Conservation (phyloP, 495 filamentous ascomycete genomes). For the Daldinia vernicosa region DNA sequence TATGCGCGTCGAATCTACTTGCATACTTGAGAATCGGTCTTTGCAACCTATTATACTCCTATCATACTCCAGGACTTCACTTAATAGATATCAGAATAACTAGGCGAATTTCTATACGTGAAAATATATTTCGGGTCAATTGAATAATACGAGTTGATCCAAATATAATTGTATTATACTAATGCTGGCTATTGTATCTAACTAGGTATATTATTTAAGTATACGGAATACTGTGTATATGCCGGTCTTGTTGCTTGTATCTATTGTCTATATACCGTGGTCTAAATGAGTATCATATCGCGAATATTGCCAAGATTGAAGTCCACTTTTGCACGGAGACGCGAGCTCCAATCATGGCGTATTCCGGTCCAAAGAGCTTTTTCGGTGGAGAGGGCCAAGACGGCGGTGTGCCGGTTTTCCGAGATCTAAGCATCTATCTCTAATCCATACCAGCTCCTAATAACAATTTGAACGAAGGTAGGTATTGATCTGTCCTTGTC, state of each 20-base stretch:
- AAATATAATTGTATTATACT: neutral
- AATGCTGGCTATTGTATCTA: neutral
- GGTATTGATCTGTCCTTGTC: neutral
- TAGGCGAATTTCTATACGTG: neutral
- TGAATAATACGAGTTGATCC: neutral
- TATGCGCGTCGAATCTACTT: neutral
- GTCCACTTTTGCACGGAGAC: conserved; percentile 22
- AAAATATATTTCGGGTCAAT: neutral
- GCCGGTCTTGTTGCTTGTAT: neutral
- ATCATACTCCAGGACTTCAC: neutral
- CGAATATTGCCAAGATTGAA: conserved; percentile 36
- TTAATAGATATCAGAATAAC: neutral
- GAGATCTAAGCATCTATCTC: conserved; percentile 13
- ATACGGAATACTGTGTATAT: neutral
- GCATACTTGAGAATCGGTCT: neutral
- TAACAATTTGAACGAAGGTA: neutral
- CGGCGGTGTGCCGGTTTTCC: conserved; percentile 41
- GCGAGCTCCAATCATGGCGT: conserved; percentile 35
- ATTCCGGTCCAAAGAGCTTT: conserved; percentile 36
- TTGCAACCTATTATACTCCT: neutral
- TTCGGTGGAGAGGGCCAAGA: conserved; percentile 42
- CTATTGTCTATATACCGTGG: conserved; percentile 3
- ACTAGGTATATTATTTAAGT: neutral
- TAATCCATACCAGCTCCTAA: neutral
- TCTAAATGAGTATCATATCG: conserved; percentile 20